Base-by-base conservation (phyloP, 2,329 filamentous ascomycete species). In the Fusarium sp. region DNA sequence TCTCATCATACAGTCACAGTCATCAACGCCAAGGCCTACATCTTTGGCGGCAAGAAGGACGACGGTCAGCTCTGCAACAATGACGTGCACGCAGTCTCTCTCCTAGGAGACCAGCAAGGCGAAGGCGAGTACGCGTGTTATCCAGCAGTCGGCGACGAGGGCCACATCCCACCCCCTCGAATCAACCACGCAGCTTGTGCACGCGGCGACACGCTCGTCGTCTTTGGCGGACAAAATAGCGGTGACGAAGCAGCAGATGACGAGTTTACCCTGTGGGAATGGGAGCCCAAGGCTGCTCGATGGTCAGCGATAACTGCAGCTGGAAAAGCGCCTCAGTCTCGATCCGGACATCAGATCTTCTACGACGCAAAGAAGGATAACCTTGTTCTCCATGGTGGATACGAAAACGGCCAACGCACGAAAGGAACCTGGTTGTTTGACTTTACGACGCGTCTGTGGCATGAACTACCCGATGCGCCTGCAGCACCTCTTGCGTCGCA, bases 101-200 rank as follows among this genome's bases (percentile, higher is more conserved):
- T 72, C 0, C 40, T 49, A 6, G 54, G 38, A 5, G 46, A 60
- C 2, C 34, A 54, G 0, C 17, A 24, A 5, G 59, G 54, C 1
- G 26, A 71, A 18, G 26, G 42, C 4, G 69, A 72, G 17, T 72
- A 72, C 11, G 69, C 69, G 1, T 72, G 69, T 13, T 72, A 72
- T 6, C 69, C 69, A 11, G 66, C 69, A 0, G 66, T 71, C 1
- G 58, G 63, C 0, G 63, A 62, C 2, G 68, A 64, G 1, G 54
- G 50, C 7, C 40, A 43, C 7, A 49, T 44, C 5, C 69, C 69
- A 2, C 18, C 59, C 0, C 52, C 55, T 4, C 48, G 69, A 18
- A 20, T 56, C 3, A 57, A 58, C 1, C 69, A 72, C 20, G 69
- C 69, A 1, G 60, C 69, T 1, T 72, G 66, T 24, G 40, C 59